Evolutionary conservation across 441 rosid genomes (phyloP).

Genomic region (Erodium moschatum): DNA sequence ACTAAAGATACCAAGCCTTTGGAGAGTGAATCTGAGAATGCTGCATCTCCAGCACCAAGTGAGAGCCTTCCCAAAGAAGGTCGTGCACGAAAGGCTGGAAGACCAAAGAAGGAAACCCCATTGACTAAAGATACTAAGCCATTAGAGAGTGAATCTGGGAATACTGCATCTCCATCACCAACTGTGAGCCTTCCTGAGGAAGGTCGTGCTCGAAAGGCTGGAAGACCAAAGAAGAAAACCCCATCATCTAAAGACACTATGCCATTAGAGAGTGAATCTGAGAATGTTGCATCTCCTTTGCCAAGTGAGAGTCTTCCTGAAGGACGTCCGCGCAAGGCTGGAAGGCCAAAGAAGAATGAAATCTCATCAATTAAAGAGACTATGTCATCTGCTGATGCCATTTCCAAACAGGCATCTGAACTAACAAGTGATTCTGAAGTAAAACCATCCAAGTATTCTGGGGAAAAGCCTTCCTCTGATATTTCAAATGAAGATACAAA

Average conservation of each 20-base stretch:
- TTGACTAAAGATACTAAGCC: conserved; percentile 33
- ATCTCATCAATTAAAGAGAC: conserved; percentile 32
- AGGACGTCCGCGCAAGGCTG: not conserved
- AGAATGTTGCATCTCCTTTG: conserved; percentile 8
- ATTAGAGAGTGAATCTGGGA: conserved; percentile 20
- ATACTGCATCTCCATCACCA: not conserved
- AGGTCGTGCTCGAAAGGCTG: not conserved
- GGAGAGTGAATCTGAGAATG: conserved; percentile 21
- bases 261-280: conserved; percentile 28
- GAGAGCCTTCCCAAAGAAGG: not conserved
- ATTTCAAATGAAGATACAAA: conserved; percentile 38
- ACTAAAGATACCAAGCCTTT: conserved; percentile 36
- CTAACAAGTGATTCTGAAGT: conserved; percentile 46
- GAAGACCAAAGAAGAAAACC: conserved; percentile 13
- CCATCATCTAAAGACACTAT: conserved; percentile 29
- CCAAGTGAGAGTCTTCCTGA: conserved; percentile 11
- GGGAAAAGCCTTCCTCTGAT: conserved; percentile 38
- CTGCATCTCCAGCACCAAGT: conserved; percentile 10
- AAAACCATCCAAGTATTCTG: conserved; percentile 35
- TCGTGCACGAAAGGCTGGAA: conserved; percentile 10
- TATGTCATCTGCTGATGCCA: conserved; percentile 34
- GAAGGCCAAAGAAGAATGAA: conserved; percentile 48
- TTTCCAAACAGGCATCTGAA: conserved; percentile 39
- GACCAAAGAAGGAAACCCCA: conserved; percentile 39
- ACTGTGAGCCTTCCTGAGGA: not conserved